Conservation (phyloP, 2,329 filamentous ascomycete species). For the Fusarium ambrosium region DNA sequence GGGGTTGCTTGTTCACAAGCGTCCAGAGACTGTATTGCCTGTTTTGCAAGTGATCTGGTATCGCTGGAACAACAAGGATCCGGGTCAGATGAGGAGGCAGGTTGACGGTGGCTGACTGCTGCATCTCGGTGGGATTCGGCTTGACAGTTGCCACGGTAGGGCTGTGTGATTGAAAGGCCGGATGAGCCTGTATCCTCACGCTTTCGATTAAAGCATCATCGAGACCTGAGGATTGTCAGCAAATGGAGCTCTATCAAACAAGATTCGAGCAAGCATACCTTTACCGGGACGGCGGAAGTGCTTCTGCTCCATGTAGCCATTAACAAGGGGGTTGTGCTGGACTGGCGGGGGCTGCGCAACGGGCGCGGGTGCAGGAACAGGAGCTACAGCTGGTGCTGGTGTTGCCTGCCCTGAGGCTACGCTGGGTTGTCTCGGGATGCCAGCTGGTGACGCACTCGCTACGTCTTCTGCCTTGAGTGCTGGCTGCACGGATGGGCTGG, state of each 20-base stretch:
- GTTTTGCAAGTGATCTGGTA: slow-evolving; percentile 72
- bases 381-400: slow-evolving; percentile 3
- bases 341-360: slow-evolving; percentile 41
- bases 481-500: slow-evolving; percentile 58
- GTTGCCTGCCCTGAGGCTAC: slow-evolving; percentile 36
- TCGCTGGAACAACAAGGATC: slow-evolving; percentile 76
- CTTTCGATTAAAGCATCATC: slow-evolving; percentile 76
- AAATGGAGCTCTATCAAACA: background rate
- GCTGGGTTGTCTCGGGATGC: slow-evolving; percentile 32
- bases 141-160: slow-evolving; percentile 74
- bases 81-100: slow-evolving; percentile 77
- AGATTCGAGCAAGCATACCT: slow-evolving; percentile 50
- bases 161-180: slow-evolving; percentile 71
- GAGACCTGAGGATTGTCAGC: slow-evolving; percentile 56
- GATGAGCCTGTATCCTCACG: slow-evolving; percentile 77
- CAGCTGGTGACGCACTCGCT: slow-evolving; percentile 45
- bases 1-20: slow-evolving; percentile 74
- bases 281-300: slow-evolving; percentile 58
- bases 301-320: slow-evolving; percentile 53
- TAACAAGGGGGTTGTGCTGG: slow-evolving; percentile 47
- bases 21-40: slow-evolving; percentile 85
- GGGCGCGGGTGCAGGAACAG: slow-evolving; percentile 37
- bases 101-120: slow-evolving; percentile 80
- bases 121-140: slow-evolving; percentile 74
- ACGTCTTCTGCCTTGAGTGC: slow-evolving; percentile 55